phyloP scores from a whole-genome alignment of 2,329 filamentous ascomycete genomes.

The Colletotrichum sp. region DNA sequence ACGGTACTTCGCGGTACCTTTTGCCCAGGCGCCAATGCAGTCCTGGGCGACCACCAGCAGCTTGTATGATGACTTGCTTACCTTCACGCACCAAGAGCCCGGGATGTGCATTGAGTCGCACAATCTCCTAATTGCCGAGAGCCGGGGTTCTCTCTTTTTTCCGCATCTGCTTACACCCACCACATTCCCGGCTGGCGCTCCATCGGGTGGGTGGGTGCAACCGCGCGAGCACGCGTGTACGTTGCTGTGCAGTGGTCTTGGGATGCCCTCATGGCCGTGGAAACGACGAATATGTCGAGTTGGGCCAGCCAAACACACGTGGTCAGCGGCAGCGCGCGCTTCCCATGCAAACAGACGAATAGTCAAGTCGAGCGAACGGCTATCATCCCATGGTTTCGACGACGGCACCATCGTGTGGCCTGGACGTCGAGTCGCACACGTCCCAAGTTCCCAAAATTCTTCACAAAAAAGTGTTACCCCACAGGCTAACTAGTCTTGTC shows the following conservation, averaged over 20 bases:
- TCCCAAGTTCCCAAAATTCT: slow-evolving; percentile 8
- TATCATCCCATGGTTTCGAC: slow-evolving; percentile 19
- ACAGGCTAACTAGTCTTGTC: slow-evolving; percentile 14
- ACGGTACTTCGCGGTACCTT: neutral
- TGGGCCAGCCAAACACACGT: neutral
- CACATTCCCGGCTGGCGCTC: neutral
- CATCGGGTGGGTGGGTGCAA: neutral
- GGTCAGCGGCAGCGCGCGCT: neutral
- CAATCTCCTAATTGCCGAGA: slow-evolving; percentile 3
- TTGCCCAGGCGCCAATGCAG: neutral
- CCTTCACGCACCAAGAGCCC: neutral
- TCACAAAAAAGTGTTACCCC: slow-evolving; percentile 8
- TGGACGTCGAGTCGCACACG: slow-evolving; percentile 13
- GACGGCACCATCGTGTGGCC: slow-evolving; percentile 12
- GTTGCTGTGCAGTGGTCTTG: neutral
- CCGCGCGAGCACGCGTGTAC: neutral
- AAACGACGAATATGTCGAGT: neutral
- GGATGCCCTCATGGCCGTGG: slow-evolving; percentile 9
- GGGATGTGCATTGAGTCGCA: slow-evolving; percentile 12
- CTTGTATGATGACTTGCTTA: neutral
- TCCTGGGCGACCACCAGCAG: neutral
- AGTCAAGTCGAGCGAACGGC: neutral
- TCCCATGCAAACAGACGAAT: slow-evolving; percentile 12
- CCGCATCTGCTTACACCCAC: neutral
- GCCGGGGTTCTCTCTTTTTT: neutral